Base-by-base conservation (phyloP, 768 basidiomycete species). In the Lactifluus hygrophoroides region DNA sequence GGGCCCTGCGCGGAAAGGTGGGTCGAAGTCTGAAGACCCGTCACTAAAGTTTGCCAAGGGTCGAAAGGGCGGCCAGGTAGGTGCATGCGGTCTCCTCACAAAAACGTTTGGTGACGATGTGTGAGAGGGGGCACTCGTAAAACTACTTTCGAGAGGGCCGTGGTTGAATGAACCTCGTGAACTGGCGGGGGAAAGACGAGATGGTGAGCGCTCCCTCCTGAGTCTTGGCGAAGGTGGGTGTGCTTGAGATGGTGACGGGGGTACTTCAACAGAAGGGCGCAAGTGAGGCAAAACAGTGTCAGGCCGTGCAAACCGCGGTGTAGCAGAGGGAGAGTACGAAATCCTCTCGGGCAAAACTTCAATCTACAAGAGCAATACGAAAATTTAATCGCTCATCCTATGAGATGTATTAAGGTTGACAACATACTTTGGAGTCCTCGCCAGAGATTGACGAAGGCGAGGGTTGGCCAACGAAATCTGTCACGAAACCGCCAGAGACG, bases 401-500 rank as follows among this genome's bases (percentile, higher is more conserved):
- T 40, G 25, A 42, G n/a, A n/a, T 51, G 17, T 25, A 17, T 25
- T 25, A 25, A 19, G 4, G n/a, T 49, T 17, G 28, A 30, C 11
- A 30, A 59, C 32, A 16, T 51, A 56, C 43, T 42, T 56, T 55
- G 35, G 16, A 45, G 21, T 56, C 58, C 35, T 40, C 49, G 16
- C 56, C 49, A 38, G 28, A 40, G 7, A 47, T 38, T 2, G 40
- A n/a, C 16, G 27, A 35, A 21, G 68, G 66, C 13, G 67, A 65
- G 19, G 66, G 66, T 35, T 63, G 63, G 19, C 70, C 71, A 32
- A 71, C 71, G 35, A 79, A 78, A 50, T 77, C 76, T 14, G 75
- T 75, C 56, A 79, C 68, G 46, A 78, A 76, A 19, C 80, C 78
- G n/a, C 73, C 76, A 10, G 78, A 78, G 11, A 80, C 74, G 55